Base-by-base conservation (phyloP, 1,284 basidiomycete genomes). In the Ustilago cynodontis region DNA sequence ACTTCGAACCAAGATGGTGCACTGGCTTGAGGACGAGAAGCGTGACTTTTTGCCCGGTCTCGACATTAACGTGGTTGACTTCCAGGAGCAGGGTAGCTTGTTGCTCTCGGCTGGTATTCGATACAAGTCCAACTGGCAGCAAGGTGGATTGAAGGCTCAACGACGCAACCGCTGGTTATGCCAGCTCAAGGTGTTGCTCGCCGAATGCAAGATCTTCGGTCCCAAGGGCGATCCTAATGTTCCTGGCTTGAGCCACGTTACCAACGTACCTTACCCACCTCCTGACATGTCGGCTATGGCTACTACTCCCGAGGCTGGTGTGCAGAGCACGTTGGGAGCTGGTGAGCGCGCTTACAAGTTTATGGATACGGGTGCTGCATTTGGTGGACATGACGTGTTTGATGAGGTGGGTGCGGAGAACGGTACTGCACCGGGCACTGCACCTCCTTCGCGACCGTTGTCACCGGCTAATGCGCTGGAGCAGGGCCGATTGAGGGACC, bases 111-210 rank as follows among this genome's bases (percentile, higher is more conserved):
- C 92, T 28, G 92, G 93, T 82, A 96, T 96, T 87, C 92, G 92
- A 86, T 95, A 94, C 89, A 95, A 94, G 88, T 92, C 91, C 78
- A 96, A 95, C 85, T 92, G 91, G 80, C 78, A 81, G 73, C 92
- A 93, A 81, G 91, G 90, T 24, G 90, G 91, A 0, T 87, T 95
- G 45, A 94, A 91, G 88, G 89, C 69, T 0, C 87, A 92, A 87
- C 90, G 94, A 64, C 90, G 93, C 59, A 95, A 95, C 88, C 94
- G 93, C 87, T 95, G 94, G 93, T 89, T 95, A 43, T 95, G 93
- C 85, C 92, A 92, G 26, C 88, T 97, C 70, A 95, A 95, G 87
- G 86, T 89, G 45, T 88, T 90, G 35, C 87, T 96, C 66, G 88
- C 89, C 37, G 91, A 93, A 64, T 87, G 91, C 59, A 88, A 90